Evolutionary conservation across 2,329 filamentous ascomycete genomes (phyloP).

Genomic region (Rhynchosporium secalis): DNA sequence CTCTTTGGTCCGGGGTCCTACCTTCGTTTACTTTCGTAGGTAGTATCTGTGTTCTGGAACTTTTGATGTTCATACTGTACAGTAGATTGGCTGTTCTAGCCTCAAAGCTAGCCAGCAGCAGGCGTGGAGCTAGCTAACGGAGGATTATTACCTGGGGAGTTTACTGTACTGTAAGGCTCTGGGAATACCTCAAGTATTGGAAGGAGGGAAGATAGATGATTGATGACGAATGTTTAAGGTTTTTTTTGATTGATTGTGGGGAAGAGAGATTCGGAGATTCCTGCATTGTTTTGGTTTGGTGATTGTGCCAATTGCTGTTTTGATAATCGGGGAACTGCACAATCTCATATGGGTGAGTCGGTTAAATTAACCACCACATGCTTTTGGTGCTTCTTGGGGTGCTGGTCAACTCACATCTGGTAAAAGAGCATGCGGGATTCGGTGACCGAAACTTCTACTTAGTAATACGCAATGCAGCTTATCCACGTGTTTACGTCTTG

Average conservation of each 20-base stretch:
- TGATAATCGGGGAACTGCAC: neutral
- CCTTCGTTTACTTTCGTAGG: neutral
- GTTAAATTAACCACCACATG: neutral
- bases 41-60: neutral
- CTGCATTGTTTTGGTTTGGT: neutral
- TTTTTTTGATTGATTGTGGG: conserved; percentile 10
- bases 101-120: neutral
- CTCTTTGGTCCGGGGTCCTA: too few relatives aligned
- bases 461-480: too few relatives aligned
- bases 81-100: neutral
- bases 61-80: conserved; percentile 4
- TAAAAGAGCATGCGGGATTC: neutral
- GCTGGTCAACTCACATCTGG: neutral
- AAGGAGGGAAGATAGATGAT: neutral
- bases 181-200: too few relatives aligned
- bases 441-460: neutral
- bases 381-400: neutral
- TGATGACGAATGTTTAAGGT: conserved; percentile 1
- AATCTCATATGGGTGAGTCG: neutral
- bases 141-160: neutral
- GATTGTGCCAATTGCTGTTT: neutral
- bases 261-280: neutral
- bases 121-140: neutral
- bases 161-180: too few relatives aligned
- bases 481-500: neutral